Percentiles rank a stretch among this genome's conserved stretches.
Conservation (phyloP, 1,139 yeast genomes). For the Nakaseomyces sp. region DNA sequence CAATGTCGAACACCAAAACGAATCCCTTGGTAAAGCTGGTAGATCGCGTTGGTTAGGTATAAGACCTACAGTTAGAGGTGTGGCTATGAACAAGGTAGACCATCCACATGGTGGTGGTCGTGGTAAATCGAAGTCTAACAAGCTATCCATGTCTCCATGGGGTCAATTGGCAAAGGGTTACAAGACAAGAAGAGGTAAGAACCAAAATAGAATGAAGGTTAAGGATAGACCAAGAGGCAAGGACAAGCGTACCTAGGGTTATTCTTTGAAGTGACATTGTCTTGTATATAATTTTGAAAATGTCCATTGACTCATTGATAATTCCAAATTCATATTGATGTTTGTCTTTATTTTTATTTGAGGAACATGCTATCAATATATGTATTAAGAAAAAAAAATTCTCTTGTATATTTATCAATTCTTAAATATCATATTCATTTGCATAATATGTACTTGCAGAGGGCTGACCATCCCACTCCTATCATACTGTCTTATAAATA, state of each 20-base stretch:
- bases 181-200: constrained; percentile 88
- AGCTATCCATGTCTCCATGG: constrained; percentile 93
- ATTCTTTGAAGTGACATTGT: background rate
- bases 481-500: too few relatives aligned
- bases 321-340: background rate
- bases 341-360: too few relatives aligned
- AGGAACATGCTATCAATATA: too few relatives aligned
- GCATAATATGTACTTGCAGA: background rate
- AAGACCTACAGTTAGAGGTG: constrained; percentile 95
- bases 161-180: constrained; percentile 87
- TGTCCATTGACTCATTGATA: too few relatives aligned
- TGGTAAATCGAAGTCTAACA: constrained; percentile 96
- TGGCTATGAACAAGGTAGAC: constrained; percentile 94
- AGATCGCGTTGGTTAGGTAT: constrained; percentile 86
- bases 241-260: constrained; percentile 12
- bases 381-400: too few relatives aligned
- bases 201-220: constrained; percentile 73
- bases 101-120: constrained; percentile 99
- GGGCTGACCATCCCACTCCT: too few relatives aligned
- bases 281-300: background rate
- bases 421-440: background rate
- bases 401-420: background rate
- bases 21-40: constrained; percentile 94
- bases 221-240: constrained; percentile 71
- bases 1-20: constrained; percentile 88